phyloP scores from a whole-genome alignment of 352 stramenopile genomes.

The Globisporangium spinosum region DNA sequence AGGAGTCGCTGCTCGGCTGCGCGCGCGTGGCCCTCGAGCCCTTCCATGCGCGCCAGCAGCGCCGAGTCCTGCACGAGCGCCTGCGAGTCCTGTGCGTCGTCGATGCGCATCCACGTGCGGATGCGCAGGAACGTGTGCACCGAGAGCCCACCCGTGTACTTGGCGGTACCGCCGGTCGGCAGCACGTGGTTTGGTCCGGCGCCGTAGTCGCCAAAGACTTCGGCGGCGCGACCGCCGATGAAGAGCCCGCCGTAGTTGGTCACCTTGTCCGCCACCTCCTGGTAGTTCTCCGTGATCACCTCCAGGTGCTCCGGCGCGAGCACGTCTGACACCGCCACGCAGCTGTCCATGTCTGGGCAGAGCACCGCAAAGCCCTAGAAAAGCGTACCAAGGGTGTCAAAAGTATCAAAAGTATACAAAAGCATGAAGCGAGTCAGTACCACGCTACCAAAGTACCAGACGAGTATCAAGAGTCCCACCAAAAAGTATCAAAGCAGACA shows the following conservation, averaged over 20 bases:
- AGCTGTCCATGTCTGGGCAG: constrained; percentile 60
- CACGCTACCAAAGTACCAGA: neutral
- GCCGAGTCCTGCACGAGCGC: constrained; percentile 92
- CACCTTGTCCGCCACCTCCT: constrained; percentile 78
- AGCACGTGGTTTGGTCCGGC: constrained; percentile 99
- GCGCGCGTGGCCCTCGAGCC: constrained; percentile 77
- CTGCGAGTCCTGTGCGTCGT: constrained; percentile 81
- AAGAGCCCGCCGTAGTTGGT: constrained; percentile 92
- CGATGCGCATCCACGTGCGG: constrained; percentile 97
- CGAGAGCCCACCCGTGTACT: constrained; percentile 96
- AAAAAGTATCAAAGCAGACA: neutral
- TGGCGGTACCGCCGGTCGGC: constrained; percentile 94
- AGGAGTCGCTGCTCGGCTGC: constrained; percentile 77
- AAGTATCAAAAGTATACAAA: neutral
- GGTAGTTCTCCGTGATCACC: constrained; percentile 88
- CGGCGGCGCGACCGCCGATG: constrained; percentile 91
- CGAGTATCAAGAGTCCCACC: neutral
- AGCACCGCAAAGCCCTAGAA: constrained; percentile 71
- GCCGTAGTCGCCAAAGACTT: constrained; percentile 97
- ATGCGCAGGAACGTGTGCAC: constrained; percentile 99
- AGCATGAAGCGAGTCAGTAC: neutral
- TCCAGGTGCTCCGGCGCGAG: constrained; percentile 87
- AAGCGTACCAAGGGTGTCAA: neutral
- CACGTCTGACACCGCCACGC: constrained; percentile 84
- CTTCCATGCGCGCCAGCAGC: constrained; percentile 90